phyloP scores from a whole-genome alignment of 495 filamentous ascomycete species.

The Emericellopsis terricola region DNA sequence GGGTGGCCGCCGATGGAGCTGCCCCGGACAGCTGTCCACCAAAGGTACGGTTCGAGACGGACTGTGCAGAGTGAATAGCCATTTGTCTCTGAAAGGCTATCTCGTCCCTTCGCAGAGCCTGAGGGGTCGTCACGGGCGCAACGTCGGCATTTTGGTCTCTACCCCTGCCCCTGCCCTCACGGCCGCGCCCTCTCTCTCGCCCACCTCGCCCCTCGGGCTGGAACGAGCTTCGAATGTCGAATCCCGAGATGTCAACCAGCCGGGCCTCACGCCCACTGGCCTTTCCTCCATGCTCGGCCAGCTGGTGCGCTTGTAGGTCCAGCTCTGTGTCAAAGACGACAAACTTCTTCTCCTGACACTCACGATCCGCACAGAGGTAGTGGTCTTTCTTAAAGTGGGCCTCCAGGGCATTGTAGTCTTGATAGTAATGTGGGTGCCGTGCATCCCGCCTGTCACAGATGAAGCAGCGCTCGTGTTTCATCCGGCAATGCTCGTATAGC shows the following conservation, averaged over 20 bases:
- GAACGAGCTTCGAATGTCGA: slow-evolving; percentile 61
- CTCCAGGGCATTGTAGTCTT: slow-evolving; percentile 69
- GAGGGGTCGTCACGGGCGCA: slow-evolving; percentile 48
- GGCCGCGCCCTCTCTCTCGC: slow-evolving; percentile 22
- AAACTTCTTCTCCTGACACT: slow-evolving; percentile 93
- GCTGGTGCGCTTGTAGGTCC: slow-evolving; percentile 51
- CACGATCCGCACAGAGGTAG: slow-evolving; percentile 64
- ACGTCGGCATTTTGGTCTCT: slow-evolving; percentile 56
- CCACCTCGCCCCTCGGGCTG: slow-evolving; percentile 41
- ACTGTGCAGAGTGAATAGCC: slow-evolving; percentile 76
- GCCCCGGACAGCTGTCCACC: slow-evolving; percentile 53
- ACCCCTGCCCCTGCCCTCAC: slow-evolving; percentile 15
- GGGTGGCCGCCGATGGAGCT: slow-evolving; percentile 6
- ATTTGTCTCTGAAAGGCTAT: slow-evolving; percentile 84
- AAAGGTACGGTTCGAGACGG: slow-evolving; percentile 58
- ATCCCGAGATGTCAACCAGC: slow-evolving; percentile 68
- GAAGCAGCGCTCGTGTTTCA: slow-evolving; percentile 86
- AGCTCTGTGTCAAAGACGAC: slow-evolving; percentile 92
- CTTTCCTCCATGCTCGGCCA: slow-evolving; percentile 31
- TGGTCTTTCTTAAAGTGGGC: slow-evolving; percentile 77
- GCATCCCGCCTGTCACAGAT: slow-evolving; percentile 67
- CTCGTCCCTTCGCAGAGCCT: slow-evolving; percentile 59
- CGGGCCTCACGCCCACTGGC: slow-evolving; percentile 72
- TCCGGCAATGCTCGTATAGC: slow-evolving; percentile 78
- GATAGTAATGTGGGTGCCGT: slow-evolving; percentile 66